A percentile compares a stretch with the other conserved stretches of the same genome.
These are phyloP conservation scores for Alternaria triticina DNA, from an alignment of 2,329 filamentous ascomycete genomes.

Conservation along the genomic window DNA sequence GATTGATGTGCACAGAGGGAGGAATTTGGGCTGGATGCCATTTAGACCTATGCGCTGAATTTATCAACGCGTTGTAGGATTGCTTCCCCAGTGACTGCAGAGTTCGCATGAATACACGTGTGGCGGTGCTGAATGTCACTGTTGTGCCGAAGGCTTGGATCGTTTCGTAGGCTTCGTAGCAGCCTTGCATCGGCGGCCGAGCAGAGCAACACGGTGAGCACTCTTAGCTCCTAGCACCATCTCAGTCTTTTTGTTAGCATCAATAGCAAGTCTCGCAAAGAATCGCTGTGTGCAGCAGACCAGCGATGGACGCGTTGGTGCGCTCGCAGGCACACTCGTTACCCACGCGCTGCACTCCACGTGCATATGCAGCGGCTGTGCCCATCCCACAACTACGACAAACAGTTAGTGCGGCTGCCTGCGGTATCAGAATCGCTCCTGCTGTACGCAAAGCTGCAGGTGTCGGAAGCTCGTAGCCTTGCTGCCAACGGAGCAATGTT, in stretches of 20 bases:
- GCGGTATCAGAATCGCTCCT: background rate
- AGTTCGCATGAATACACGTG: background rate
- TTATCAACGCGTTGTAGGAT: background rate
- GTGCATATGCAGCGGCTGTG: background rate
- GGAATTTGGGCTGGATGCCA: background rate
- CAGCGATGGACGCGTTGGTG: background rate
- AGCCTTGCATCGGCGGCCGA: background rate
- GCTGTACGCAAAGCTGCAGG: background rate
- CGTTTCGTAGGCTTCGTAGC: background rate
- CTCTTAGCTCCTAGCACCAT: background rate
- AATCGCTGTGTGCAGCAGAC: background rate
- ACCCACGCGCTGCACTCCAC: background rate
- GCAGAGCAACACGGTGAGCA: background rate
- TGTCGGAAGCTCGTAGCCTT: background rate
- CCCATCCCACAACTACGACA: background rate
- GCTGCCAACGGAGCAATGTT: no score
- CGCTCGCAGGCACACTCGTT: background rate
- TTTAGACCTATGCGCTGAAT: background rate
- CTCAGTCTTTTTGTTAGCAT: background rate
- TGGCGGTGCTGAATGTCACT: slow-evolving; percentile 15
- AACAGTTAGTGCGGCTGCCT: background rate
- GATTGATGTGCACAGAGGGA: background rate
- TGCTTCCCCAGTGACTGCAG: background rate
- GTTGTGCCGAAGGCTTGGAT: slow-evolving; percentile 2
- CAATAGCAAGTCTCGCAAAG: background rate